Conservation (phyloP, 2,329 filamentous ascomycete species). For the Penicillium sp. region DNA sequence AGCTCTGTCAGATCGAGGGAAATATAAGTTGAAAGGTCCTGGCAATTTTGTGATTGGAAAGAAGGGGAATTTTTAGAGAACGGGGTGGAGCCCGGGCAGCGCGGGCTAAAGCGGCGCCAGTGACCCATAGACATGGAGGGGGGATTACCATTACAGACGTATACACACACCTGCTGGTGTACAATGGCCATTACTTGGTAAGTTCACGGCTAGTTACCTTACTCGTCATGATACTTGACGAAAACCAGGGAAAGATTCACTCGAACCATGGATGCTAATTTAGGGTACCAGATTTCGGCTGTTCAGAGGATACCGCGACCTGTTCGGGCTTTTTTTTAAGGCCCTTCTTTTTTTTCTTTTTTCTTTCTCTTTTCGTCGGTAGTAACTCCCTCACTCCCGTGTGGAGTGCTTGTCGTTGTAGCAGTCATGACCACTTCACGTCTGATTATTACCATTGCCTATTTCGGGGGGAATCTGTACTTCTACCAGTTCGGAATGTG, state of each 20-base stretch:
- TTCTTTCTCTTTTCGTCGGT: neutral
- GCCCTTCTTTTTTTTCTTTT: neutral
- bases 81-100: conserved; percentile 24
- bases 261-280: conserved; percentile 8
- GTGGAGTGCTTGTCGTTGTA: too few relatives aligned
- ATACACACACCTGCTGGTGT: neutral
- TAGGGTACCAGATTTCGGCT: conserved; percentile 13
- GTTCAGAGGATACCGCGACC: conserved; percentile 10
- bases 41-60: conserved; percentile 23
- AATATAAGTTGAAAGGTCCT: conserved; percentile 7
- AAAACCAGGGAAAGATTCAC: neutral
- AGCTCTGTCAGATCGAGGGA: conserved; percentile 6
- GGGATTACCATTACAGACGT: conserved; percentile 18
- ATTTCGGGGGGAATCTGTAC: neutral
- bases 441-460: neutral
- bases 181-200: neutral
- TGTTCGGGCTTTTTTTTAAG: neutral
- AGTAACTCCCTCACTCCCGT: neutral
- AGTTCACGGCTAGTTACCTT: neutral
- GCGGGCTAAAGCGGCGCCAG: conserved; percentile 31
- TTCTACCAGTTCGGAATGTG: neutral
- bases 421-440: neutral
- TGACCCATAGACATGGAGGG: conserved; percentile 42
- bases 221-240: neutral
- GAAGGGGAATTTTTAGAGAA: conserved; percentile 21